A percentile compares a stretch with the other conserved stretches of the same genome.
Conservation (phyloP, 148 eudicot genomes). For the Chenopodium quinoa region DNA sequence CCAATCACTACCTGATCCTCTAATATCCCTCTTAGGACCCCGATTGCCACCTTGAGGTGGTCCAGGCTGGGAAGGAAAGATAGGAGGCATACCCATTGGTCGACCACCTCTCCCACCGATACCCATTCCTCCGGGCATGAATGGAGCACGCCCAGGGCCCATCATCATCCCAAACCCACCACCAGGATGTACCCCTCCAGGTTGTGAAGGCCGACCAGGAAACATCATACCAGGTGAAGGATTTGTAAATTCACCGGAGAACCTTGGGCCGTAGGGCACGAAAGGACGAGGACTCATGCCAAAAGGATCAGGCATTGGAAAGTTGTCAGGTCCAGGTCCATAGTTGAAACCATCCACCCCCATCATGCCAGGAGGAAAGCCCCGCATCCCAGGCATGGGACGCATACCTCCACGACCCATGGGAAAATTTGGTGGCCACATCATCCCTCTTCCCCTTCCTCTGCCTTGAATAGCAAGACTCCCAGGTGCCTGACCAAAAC, state of each 20-base stretch:
- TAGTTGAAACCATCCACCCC: slow-evolving; percentile 76
- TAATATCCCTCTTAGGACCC: slow-evolving; percentile 52
- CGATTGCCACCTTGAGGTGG: slow-evolving; percentile 45
- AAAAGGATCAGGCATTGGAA: slow-evolving; percentile 71
- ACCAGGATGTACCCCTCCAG: slow-evolving; percentile 46
- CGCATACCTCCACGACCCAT: slow-evolving; percentile 63
- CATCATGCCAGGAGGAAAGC: slow-evolving; percentile 76
- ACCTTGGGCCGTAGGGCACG: slow-evolving; percentile 81
- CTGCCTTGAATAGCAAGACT: slow-evolving; percentile 55
- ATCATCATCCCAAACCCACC: slow-evolving; percentile 93
- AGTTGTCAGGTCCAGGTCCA: slow-evolving; percentile 56
- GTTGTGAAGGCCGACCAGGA: slow-evolving; percentile 62
- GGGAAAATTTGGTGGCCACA: slow-evolving; percentile 92
- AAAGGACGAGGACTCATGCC: slow-evolving; percentile 83
- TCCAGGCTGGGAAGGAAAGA: slow-evolving; percentile 48
- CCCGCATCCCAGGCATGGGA: slow-evolving; percentile 74
- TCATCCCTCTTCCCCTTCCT: slow-evolving; percentile 87
- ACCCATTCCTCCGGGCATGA: slow-evolving; percentile 71
- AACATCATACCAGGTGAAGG: slow-evolving; percentile 79
- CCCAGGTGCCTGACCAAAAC: slow-evolving; percentile 41
- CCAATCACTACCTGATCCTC: slow-evolving; percentile 43
- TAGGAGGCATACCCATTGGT: slow-evolving; percentile 55
- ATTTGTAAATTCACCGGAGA: slow-evolving; percentile 54
- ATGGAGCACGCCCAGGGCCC: slow-evolving; percentile 84
- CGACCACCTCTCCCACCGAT: slow-evolving; percentile 56